Conservation (phyloP, 1,139 yeast species). For the Geotrichum macrosporum region DNA sequence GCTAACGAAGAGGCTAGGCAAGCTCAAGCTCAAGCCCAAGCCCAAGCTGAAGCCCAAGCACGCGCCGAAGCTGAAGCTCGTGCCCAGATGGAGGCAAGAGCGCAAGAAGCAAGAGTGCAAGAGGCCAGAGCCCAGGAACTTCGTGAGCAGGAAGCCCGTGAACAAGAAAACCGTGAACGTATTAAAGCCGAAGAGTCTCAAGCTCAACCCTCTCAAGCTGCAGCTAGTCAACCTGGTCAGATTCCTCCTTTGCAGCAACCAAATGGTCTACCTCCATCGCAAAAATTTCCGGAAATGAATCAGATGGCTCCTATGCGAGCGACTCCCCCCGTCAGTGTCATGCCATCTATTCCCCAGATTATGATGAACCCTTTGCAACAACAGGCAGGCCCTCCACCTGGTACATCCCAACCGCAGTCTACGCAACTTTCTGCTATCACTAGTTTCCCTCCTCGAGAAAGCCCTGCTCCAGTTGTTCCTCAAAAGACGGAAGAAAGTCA, state of each 20-base stretch:
- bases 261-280: neutral
- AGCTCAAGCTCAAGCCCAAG: slow-evolving; percentile 13
- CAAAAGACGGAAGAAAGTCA: neutral
- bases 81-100: slow-evolving; percentile 2
- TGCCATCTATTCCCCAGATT: slow-evolving; percentile 9
- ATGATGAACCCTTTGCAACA: slow-evolving; percentile 9
- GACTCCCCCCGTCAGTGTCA: neutral
- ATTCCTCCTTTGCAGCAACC: neutral
- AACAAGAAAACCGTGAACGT: no score
- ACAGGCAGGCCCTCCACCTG: neutral
- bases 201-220: neutral
- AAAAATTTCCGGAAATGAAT: neutral
- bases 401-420: neutral
- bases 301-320: neutral
- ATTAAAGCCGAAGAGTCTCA: slow-evolving; percentile 7
- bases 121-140: no score
- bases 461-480: neutral
- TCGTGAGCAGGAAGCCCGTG: no score
- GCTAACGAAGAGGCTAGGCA: slow-evolving; percentile 2
- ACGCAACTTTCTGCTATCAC: no score
- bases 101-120: no score
- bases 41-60: slow-evolving; percentile 15
- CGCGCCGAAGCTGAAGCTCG: slow-evolving; percentile 20
- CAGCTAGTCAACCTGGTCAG: neutral
- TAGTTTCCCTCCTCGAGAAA: neutral